Percentiles rank a stretch among this genome's conserved stretches.
phyloP scores from a whole-genome alignment of 2,329 filamentous ascomycete species.

The Bipolaris gigantea region DNA sequence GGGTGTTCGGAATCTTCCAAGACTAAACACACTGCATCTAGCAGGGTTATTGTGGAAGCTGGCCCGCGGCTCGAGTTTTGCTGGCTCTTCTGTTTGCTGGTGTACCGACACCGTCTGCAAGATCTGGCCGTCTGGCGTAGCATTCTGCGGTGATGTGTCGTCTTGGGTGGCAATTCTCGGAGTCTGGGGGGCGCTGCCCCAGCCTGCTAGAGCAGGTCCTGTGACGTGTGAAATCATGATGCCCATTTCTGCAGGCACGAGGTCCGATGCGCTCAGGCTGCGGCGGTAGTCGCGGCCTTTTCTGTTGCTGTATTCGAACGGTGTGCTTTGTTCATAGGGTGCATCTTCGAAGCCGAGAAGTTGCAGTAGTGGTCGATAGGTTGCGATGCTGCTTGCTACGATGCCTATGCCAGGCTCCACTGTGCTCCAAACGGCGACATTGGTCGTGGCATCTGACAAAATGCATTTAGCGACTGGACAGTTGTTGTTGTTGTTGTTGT shows the following conservation, averaged over 20 bases:
- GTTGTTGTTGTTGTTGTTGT: too few relatives aligned
- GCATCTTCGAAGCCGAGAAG: conserved; percentile 23
- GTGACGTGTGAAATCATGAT: conserved; percentile 17
- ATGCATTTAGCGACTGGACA: neutral
- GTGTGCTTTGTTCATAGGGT: conserved; percentile 16
- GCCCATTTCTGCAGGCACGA: conserved; percentile 16
- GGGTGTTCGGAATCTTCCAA: conserved; percentile 11
- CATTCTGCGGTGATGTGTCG: neutral
- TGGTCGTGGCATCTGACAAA: conserved; percentile 42
- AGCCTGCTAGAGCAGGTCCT: conserved; percentile 4
- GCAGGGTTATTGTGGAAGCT: conserved; percentile 29
- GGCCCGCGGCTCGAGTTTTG: conserved; percentile 23
- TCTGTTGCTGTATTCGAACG: conserved; percentile 12
- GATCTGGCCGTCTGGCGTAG: conserved; percentile 12
- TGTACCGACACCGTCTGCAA: conserved; percentile 23
- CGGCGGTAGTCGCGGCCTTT: conserved; percentile 25
- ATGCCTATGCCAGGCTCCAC: conserved; percentile 46
- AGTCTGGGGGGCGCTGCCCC: neutral
- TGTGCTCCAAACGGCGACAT: conserved; percentile 47
- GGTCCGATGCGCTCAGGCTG: conserved; percentile 22
- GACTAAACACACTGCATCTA: conserved; percentile 20
- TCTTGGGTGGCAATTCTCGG: conserved; percentile 1
- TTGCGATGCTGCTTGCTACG: conserved; percentile 53
- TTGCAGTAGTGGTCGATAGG: conserved; percentile 50
- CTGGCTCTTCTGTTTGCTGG: conserved; percentile 21